A percentile compares a stretch with the other conserved stretches of the same genome.
Conservation (phyloP, 2,329 filamentous ascomycete species). For the Diaporthe sp. region DNA sequence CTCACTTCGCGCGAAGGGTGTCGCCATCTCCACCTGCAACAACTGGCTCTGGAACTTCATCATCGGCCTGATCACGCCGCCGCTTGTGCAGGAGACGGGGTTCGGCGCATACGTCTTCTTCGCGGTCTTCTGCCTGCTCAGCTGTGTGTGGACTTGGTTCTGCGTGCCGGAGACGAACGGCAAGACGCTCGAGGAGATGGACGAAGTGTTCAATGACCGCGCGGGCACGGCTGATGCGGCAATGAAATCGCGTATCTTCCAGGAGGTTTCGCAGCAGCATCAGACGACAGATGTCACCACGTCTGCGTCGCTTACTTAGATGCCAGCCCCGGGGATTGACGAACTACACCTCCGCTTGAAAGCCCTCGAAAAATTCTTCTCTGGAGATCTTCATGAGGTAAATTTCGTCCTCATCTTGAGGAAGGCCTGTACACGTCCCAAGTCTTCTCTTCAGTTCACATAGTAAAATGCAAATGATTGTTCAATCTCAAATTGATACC, state of each 20-base stretch:
- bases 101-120: conserved; percentile 36
- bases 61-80: conserved; percentile 50
- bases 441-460: neutral
- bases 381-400: neutral
- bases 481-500: neutral
- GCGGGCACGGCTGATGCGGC: conserved; percentile 48
- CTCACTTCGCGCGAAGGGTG: conserved; percentile 73
- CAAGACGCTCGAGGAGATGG: conserved; percentile 36
- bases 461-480: neutral
- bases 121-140: conserved; percentile 32
- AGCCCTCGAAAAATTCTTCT: neutral
- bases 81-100: conserved; percentile 24
- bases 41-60: conserved; percentile 77
- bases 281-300: conserved; percentile 7
- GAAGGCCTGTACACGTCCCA: neutral
- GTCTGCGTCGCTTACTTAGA: conserved; percentile 4
- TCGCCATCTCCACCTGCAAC: conserved; percentile 69
- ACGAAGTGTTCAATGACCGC: conserved; percentile 47
- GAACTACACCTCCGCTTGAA: neutral
- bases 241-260: conserved; percentile 12
- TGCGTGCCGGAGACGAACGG: conserved; percentile 38
- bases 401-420: neutral
- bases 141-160: conserved; percentile 27
- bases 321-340: neutral
- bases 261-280: conserved; percentile 26